phyloP scores from a whole-genome alignment of 176 grass and related monocot genomes.

The Avena insularis region DNA sequence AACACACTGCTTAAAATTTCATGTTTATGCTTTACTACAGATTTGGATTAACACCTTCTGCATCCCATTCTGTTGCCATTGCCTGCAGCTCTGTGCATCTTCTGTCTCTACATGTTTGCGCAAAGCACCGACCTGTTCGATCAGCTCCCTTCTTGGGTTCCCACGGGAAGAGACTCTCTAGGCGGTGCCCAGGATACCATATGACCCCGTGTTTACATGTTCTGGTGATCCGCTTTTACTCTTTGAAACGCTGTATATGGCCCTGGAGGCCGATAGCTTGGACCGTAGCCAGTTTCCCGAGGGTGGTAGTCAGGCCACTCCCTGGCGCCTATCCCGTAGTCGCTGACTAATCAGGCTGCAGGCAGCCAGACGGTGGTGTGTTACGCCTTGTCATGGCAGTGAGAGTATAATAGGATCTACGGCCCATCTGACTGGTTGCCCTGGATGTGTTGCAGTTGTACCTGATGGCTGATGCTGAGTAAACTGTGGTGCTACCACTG shows the following conservation, averaged over 20 bases:
- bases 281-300: background rate
- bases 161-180: constrained; percentile 61
- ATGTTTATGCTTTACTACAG: background rate
- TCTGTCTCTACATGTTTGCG: constrained; percentile 82
- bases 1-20: background rate
- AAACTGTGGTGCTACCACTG: background rate
- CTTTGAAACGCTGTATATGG: background rate
- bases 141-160: constrained; percentile 50
- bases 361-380: background rate
- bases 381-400: background rate
- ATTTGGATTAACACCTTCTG: constrained; percentile 13
- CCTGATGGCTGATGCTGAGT: background rate
- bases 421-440: background rate
- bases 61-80: background rate
- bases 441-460: background rate
- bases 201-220: constrained; percentile 38
- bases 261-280: background rate
- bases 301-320: background rate
- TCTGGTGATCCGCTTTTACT: background rate
- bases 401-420: background rate
- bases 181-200: constrained; percentile 46
- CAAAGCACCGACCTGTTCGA: constrained; percentile 68
- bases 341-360: background rate
- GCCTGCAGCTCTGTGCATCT: constrained; percentile 64
- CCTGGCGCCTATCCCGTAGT: background rate